Conservation (phyloP, 1,284 basidiomycete genomes). For the Naganishia liquefaciens region DNA sequence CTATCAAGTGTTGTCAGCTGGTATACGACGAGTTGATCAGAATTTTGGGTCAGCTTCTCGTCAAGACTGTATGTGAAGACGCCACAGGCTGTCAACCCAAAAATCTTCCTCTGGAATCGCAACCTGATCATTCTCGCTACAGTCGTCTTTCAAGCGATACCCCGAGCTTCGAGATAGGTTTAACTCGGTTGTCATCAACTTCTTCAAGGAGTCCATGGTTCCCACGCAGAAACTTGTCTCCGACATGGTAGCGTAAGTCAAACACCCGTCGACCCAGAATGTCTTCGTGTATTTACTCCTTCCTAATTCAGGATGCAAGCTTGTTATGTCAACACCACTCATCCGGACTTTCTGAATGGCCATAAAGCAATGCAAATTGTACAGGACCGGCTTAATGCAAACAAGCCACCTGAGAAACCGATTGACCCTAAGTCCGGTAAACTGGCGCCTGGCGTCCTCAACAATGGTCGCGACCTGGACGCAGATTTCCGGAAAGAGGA, state of each 20-base stretch:
- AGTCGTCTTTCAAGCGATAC: slow-evolving; percentile 94
- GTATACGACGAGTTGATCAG: slow-evolving; percentile 97
- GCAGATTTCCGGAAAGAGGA: slow-evolving; percentile 86
- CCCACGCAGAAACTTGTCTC: slow-evolving; percentile 93
- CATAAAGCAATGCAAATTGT: slow-evolving; percentile 95
- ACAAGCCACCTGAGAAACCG: slow-evolving; percentile 64
- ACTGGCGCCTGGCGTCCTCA: slow-evolving; percentile 64
- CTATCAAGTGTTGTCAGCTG: slow-evolving; percentile 86
- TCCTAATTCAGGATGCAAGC: slow-evolving; percentile 98
- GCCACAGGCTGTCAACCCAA: not conserved
- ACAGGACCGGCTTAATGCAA: slow-evolving; percentile 76
- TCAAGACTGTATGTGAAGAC: slow-evolving; percentile 76
- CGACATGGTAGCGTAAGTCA: slow-evolving; percentile 79
- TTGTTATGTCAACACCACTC: slow-evolving; percentile 98
- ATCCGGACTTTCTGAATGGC: slow-evolving; percentile 95
- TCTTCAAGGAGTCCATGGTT: slow-evolving; percentile 89
- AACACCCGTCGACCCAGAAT: too few relatives aligned
- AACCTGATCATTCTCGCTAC: slow-evolving; percentile 8
- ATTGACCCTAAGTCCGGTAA: slow-evolving; percentile 72
- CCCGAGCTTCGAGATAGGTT: slow-evolving; percentile 92
- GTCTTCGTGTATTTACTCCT: too few relatives aligned
- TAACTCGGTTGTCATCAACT: slow-evolving; percentile 90
- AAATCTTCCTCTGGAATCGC: not conserved
- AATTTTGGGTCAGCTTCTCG: slow-evolving; percentile 84
- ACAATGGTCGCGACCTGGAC: slow-evolving; percentile 92